Evolutionary conservation across 495 filamentous ascomycete species (phyloP).

Genomic region (Evernia prunastri): DNA sequence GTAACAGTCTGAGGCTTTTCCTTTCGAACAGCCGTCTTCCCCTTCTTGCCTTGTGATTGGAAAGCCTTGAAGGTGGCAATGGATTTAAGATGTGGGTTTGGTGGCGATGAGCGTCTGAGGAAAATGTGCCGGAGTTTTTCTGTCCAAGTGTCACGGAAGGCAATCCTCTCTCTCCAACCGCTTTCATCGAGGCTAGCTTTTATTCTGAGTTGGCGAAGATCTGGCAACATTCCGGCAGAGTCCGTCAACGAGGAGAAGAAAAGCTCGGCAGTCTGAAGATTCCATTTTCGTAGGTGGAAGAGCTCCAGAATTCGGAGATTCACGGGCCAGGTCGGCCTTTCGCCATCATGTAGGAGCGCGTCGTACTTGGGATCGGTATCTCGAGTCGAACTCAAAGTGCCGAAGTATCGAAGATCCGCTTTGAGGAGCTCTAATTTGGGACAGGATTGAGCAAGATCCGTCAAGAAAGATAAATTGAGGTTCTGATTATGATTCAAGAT

Average conservation of each 20-base stretch:
- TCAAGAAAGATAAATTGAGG: conserved; percentile 65
- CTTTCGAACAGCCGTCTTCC: neutral
- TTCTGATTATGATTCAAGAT: conserved; percentile 68
- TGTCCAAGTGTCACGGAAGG: conserved; percentile 67
- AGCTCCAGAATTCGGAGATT: conserved; percentile 65
- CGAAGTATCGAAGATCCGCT: conserved; percentile 67
- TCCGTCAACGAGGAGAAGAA: conserved; percentile 73
- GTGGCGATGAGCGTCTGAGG: conserved; percentile 47
- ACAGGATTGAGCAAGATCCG: conserved; percentile 53
- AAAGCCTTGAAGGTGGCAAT: conserved; percentile 34
- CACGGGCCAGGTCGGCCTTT: conserved; percentile 69
- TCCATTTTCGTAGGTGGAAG: conserved; percentile 66
- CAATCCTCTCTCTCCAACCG: conserved; percentile 69
- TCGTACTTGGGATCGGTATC: conserved; percentile 68
- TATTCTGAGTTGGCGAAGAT: conserved; percentile 60
- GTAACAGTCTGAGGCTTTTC: neutral
- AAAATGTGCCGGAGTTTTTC: conserved; percentile 58
- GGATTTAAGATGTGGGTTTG: conserved; percentile 36
- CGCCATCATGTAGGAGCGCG: conserved; percentile 48
- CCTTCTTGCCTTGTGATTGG: conserved; percentile 2
- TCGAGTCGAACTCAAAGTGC: conserved; percentile 45
- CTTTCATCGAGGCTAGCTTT: conserved; percentile 57
- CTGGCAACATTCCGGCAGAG: conserved; percentile 52
- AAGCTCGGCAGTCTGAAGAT: conserved; percentile 52
- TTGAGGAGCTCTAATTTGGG: conserved; percentile 60